Evolutionary conservation across 805 yeast genomes (phyloP).

Genomic region (Ogataea thermomethanolica): DNA sequence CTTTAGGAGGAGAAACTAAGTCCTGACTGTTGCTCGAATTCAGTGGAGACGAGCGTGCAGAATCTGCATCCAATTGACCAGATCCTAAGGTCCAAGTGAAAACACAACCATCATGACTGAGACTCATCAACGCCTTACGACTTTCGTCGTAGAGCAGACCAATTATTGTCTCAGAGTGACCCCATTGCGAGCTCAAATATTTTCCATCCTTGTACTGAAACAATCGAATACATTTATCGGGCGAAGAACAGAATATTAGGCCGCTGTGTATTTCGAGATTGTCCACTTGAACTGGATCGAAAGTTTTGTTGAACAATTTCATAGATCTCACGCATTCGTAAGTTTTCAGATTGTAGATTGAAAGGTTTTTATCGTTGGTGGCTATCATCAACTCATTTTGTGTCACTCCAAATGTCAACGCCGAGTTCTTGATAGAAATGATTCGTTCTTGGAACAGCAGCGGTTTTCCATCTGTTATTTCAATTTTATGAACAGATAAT

Average conservation of each 20-base stretch:
- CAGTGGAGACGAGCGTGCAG: slow-evolving; percentile 13
- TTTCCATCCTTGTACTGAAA: slow-evolving; percentile 46
- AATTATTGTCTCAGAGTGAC: slow-evolving; percentile 50
- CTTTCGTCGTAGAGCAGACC: slow-evolving; percentile 33
- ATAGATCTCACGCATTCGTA: slow-evolving; percentile 37
- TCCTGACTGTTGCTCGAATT: slow-evolving; percentile 6
- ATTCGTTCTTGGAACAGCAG: slow-evolving; percentile 40
- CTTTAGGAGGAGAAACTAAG: slow-evolving; percentile 18
- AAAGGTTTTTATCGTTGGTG: slow-evolving; percentile 47
- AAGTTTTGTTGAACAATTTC: slow-evolving; percentile 40
- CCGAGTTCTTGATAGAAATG: slow-evolving; percentile 49
- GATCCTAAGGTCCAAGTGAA: slow-evolving; percentile 41
- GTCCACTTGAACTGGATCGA: slow-evolving; percentile 45
- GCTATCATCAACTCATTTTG: slow-evolving; percentile 45
- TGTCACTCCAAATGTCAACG: slow-evolving; percentile 39
- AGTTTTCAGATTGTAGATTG: slow-evolving; percentile 34
- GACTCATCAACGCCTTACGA: slow-evolving; percentile 34
- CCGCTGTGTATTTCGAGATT: slow-evolving; percentile 34
- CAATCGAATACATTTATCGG: slow-evolving; percentile 56
- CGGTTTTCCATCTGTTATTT: slow-evolving; percentile 12
- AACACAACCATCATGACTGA: slow-evolving; percentile 53
- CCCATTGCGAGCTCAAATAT: slow-evolving; percentile 54
- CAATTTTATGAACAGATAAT: slow-evolving; percentile 47
- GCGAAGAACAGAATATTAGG: slow-evolving; percentile 40
- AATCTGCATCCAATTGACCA: slow-evolving; percentile 1